Percentiles rank a stretch among this genome's conserved stretches.
phyloP scores from a whole-genome alignment of 495 filamentous ascomycete genomes.

The Neurospora sp. region DNA sequence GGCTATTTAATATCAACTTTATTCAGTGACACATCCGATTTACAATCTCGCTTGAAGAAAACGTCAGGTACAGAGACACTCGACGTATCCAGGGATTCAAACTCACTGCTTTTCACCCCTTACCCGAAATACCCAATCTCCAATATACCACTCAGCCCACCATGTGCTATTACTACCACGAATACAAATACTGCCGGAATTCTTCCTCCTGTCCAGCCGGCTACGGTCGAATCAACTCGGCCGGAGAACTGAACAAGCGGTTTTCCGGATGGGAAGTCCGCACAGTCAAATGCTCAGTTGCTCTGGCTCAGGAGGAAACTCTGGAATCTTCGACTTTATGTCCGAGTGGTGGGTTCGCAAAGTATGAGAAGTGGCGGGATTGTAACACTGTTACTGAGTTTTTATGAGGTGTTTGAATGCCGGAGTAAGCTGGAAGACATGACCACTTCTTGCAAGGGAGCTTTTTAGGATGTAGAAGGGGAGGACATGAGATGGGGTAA shows the following conservation, averaged over 20 bases:
- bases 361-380: neutral
- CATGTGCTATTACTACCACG: neutral
- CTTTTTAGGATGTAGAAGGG: neutral
- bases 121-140: too few species aligned
- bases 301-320: neutral
- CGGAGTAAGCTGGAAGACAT: neutral
- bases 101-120: too few species aligned
- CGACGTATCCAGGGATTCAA: too few species aligned
- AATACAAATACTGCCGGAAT: neutral
- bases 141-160: neutral
- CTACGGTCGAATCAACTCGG: neutral
- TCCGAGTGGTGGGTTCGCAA: neutral
- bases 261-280: neutral
- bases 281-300: neutral
- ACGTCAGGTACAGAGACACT: too few species aligned
- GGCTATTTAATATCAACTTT: neutral
- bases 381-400: neutral
- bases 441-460: neutral
- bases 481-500: neutral
- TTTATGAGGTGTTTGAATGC: neutral
- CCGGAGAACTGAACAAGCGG: neutral
- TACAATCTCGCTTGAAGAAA: neutral
- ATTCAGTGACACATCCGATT: neutral
- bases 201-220: neutral
- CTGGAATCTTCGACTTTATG: neutral